These are phyloP conservation scores for Erodium trifolium DNA, from an alignment of 441 rosid genomes.

Conservation along the genomic window DNA sequence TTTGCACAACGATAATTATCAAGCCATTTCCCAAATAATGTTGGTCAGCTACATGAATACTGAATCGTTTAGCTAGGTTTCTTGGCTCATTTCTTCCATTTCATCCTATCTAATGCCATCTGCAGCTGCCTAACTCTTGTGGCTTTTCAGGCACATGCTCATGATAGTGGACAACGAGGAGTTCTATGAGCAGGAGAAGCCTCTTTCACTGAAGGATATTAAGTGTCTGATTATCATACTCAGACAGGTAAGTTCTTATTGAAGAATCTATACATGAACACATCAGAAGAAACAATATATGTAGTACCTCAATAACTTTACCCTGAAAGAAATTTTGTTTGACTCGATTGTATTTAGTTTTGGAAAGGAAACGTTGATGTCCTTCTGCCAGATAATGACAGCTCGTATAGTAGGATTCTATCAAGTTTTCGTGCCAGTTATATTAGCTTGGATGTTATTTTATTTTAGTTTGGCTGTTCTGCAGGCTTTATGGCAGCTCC, in stretches of 20 bases:
- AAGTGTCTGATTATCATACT: slow-evolving; percentile 65
- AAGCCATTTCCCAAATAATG: background rate
- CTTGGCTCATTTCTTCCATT: background rate
- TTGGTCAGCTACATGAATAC: slow-evolving; percentile 4
- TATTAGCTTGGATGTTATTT: slow-evolving; percentile 6
- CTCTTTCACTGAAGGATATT: slow-evolving; percentile 72
- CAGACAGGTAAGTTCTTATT: slow-evolving; percentile 56
- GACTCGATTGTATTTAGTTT: background rate
- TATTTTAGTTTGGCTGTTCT: slow-evolving; percentile 5
- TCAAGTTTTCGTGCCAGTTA: slow-evolving; percentile 3
- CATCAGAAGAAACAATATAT: slow-evolving; percentile 3
- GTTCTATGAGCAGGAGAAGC: slow-evolving; percentile 93
- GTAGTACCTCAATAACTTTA: slow-evolving; percentile 13
- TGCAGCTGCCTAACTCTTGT: slow-evolving; percentile 12
- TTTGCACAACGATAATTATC: background rate
- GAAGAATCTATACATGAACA: background rate
- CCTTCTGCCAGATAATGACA: slow-evolving; percentile 5
- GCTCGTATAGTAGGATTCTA: background rate
- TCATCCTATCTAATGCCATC: background rate
- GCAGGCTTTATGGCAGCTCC: slow-evolving; percentile 94
- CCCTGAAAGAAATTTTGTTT: too few relatives aligned
- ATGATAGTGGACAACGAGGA: slow-evolving; percentile 92
- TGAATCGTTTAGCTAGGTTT: background rate
- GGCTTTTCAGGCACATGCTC: slow-evolving; percentile 88
- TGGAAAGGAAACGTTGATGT: slow-evolving; percentile 9